Evolutionary conservation across 768 basidiomycete genomes (phyloP), one percentile per base, ranked within the genome.

Genomic region (Filobasidium floriforme): DNA sequence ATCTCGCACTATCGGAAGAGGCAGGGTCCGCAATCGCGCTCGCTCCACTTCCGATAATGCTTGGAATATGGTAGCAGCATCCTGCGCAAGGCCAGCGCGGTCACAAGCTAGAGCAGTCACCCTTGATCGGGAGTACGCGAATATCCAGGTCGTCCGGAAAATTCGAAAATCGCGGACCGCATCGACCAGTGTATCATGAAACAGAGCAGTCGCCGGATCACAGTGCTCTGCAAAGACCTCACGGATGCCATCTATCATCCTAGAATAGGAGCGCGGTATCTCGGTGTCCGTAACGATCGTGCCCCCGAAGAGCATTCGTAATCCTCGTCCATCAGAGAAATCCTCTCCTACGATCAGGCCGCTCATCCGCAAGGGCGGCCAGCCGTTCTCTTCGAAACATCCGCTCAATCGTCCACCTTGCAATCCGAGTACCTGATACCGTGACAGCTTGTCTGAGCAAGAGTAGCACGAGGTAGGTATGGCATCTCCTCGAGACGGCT

Each of bases 301-400:
- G 7, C 57, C 62, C 7, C 67, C 54, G 24, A 65, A 68, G 10
- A 68, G 37, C 46, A 29, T 54, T 10, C 26, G 49, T 28, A 68
- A 54, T n/a, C 63, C 54, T 15, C 15, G 26, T 2, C 26, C 32
- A 28, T 49, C 28, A 24, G 46, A 61, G 29, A 40, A 68, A 28
- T 68, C 67, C 28, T 68, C 67, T 6, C 67, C 67, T 14, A 68
- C 67, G 19, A 68, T 57, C 10, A 68, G 10, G 7, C 63, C 67
- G 43, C n/a, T 19, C 5, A 68, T 19, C 24, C 67, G 29, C 7
- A 68, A 28, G 2, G 63, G 60, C 3, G 24, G 43, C 19, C 54
- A 44, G n/a, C 41, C 41, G 41, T 40, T n/a, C 18, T 0, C 41
- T 52, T 67, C 61, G 24, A 60, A 60, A 7, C 61, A 19, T 18